Evolutionary conservation across 768 basidiomycete genomes (phyloP), one percentile per base, ranked within the genome.

Genomic region (Hortiboletus campestris): DNA sequence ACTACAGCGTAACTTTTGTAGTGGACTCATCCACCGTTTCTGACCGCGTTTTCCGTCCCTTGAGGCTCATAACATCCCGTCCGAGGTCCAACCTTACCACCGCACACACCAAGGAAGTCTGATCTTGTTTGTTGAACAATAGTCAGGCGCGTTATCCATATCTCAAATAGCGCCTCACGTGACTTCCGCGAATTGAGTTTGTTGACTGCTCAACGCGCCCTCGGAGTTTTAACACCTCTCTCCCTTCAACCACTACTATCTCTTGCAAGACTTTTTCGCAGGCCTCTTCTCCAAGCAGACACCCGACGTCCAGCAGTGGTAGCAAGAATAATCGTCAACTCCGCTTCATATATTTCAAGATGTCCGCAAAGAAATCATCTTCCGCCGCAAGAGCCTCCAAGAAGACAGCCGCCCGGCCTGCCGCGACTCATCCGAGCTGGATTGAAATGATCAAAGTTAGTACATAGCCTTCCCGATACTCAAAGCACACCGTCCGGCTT

Each of bases 381-480:
- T 62, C 68, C 50, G 60, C 75, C 46, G 70, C 80, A 68, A 84
- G 80, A 72, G 69, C 76, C 19, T 63, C 76, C 46, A 69, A 64
- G 67, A 73, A 56, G 56, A 51, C 50, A 51, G 60, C 61, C 56
- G 58, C 75, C 51, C 75, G 74, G 45, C 65, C 76, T 53, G 55
- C 46, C 29, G 40, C 65, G 20, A 56, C 57, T 46, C 78, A 80
- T 61, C 78, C 78, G 16, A 70, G 78, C 56, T 89, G 87, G 87
- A 76, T 84, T 54, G 87, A 90, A 52, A 91, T 91, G 88, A 89
- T 91, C 72, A 89, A 89, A 80, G 88, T 88, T 64, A 68, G 78
- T 62, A 60, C 35, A 56, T 45, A 32, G 34, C 51, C 49, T 48
- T 57, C 51, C 62, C 60, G 17, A 53, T 41, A 51, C 39, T 45